Percentiles rank a stretch among this genome's conserved stretches.
These are phyloP conservation scores for Barnettozyma botsteinii DNA, from an alignment of 805 yeast genomes.

Conservation along the genomic window DNA sequence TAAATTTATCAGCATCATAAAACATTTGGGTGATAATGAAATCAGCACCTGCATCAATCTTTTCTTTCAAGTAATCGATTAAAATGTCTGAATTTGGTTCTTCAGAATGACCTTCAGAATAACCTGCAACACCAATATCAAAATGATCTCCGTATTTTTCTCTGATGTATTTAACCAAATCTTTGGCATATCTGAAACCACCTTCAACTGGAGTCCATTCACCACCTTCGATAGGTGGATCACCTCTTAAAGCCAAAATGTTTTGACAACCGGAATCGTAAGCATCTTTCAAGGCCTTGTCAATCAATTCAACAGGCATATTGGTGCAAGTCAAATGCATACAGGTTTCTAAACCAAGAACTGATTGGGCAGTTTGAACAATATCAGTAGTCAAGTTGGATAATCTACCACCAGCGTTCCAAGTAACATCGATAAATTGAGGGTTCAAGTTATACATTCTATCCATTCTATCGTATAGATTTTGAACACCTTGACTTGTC, in stretches of 20 bases:
- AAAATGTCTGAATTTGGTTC: conserved; percentile 48
- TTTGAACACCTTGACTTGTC: conserved; percentile 94
- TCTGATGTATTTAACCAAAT: conserved; percentile 73
- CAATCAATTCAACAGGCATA: conserved; percentile 78
- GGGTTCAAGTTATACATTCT: conserved; percentile 93
- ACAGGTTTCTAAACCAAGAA: conserved; percentile 89
- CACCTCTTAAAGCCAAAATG: conserved; percentile 91
- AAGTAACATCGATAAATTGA: conserved; percentile 88
- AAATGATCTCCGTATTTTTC: conserved; percentile 79
- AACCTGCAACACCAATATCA: conserved; percentile 94
- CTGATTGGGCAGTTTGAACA: conserved; percentile 85
- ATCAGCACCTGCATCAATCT: conserved; percentile 90
- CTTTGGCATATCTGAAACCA: conserved; percentile 86
- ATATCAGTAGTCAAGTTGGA: conserved; percentile 84
- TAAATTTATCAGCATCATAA: conserved; percentile 83
- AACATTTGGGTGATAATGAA: conserved; percentile 96
- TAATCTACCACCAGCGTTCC: conserved; percentile 96
- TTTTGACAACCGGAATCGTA: conserved; percentile 91
- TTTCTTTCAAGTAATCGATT: conserved; percentile 66
- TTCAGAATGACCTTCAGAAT: conserved; percentile 97
- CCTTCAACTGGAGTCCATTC: conserved; percentile 45
- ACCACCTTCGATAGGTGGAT: conserved; percentile 74
- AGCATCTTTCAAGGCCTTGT: conserved; percentile 79
- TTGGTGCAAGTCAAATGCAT: conserved; percentile 98
- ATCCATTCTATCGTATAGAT: conserved; percentile 94